Base-by-base conservation (phyloP, 1,284 basidiomycete species). In the Salmacisia buchloeana region DNA sequence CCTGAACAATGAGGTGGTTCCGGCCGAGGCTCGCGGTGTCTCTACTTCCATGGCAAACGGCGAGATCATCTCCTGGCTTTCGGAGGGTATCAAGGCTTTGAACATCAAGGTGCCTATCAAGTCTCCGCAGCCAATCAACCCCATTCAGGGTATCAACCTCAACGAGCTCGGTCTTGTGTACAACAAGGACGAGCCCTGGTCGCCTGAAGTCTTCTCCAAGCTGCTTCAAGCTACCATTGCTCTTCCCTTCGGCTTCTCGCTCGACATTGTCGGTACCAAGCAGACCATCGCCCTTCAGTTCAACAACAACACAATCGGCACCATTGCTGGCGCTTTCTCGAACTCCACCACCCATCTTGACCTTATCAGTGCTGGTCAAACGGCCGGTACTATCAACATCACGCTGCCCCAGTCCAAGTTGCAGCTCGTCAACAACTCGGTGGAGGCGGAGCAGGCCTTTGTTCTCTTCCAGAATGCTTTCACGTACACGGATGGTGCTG, bases 181-280 rank as follows among this genome's bases (percentile, higher is more conserved):
- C 78, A 83, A 83, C 6, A 77, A 82, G 62, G 76, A 82, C 21
- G 80, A 80, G 1, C 84, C 87, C 38, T 90, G 87, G 85, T 79
- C 81, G 21, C 89, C 89, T 0, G 78, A 80, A 31, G 81, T 85
- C 5, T 83, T 84, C 64, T 88, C 86, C 69, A 82, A 84, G 67
- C 82, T 84, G 7, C 84, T 90, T 25, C 82, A 83, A 35, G 89
- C 88, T 10, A 79, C 77, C 36, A 82, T 91, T 67, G 87, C 83
- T 64, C 80, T 90, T 60, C 89, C 89, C 34, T 91, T 91, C 69
- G 89, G 89, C 18, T 90, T 91, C 80, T 81, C 81, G 29, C 59
- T 90, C 13, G 80, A 82, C 18, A 86, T 90, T 60, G 83, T 83
- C 33, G 77, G 86, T 69, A 89, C 90, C 35, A 81, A 85, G 75